These are phyloP conservation scores for Tricholoma bakamatsutake DNA, from an alignment of 768 basidiomycete genomes.

Conservation along the genomic window DNA sequence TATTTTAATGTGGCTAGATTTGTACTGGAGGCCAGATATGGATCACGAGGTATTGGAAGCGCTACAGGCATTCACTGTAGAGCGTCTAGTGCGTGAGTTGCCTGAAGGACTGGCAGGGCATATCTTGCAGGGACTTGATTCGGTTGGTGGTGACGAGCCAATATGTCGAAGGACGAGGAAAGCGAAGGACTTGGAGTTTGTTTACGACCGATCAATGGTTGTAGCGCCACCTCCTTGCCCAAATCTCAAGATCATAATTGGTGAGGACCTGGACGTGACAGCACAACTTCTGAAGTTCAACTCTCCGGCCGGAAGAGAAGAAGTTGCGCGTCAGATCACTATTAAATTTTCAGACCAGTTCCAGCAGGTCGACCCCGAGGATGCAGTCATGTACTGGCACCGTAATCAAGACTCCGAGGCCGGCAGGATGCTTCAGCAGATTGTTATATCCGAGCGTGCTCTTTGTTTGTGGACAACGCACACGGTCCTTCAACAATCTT, in stretches of 20 bases:
- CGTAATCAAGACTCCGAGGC: slow-evolving; percentile 27
- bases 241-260: slow-evolving; percentile 10
- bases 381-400: slow-evolving; percentile 36
- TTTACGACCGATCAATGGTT: slow-evolving; percentile 2
- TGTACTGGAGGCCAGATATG: slow-evolving; percentile 53
- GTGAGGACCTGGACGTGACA: slow-evolving; percentile 19
- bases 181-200: slow-evolving; percentile 7
- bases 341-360: slow-evolving; percentile 30
- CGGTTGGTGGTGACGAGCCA: slow-evolving; percentile 10
- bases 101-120: slow-evolving; percentile 19
- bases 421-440: slow-evolving; percentile 20
- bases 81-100: slow-evolving; percentile 22
- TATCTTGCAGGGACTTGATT: slow-evolving; percentile 25
- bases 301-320: slow-evolving; percentile 29
- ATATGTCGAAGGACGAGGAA: slow-evolving; percentile 11
- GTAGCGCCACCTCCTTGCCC: neutral
- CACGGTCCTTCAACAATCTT: slow-evolving; percentile 20
- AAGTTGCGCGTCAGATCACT: slow-evolving; percentile 43
- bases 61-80: slow-evolving; percentile 20
- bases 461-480: slow-evolving; percentile 37
- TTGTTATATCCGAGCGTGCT: slow-evolving; percentile 30
- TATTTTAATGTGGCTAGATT: slow-evolving; percentile 65
- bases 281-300: slow-evolving; percentile 28
- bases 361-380: slow-evolving; percentile 35
- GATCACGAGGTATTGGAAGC: slow-evolving; percentile 38